Evolutionary conservation across 495 filamentous ascomycete genomes (phyloP), one percentile per base, ranked within the genome.

Genomic region (Aeminium ludgeri): DNA sequence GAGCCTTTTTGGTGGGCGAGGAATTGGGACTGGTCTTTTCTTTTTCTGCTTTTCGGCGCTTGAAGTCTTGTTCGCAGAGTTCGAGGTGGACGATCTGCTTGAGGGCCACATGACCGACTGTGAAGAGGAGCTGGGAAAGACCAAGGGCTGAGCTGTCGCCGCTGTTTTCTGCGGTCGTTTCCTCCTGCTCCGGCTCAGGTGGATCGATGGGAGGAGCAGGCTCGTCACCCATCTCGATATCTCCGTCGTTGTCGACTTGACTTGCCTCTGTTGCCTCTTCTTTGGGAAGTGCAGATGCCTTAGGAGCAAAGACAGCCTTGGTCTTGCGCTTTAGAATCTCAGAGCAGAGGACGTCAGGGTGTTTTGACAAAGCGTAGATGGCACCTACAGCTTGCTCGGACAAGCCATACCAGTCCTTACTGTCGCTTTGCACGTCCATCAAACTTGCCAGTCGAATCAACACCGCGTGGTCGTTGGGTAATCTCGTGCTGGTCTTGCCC

Each of bases 71-170:
- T 55, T 99, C 89, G 59, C 84, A 86, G 1, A 96, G 69, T 49
- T 99, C 89, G n/a, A 99, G 68, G 58, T 99, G 91, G n/a, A 99
- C 89, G 44, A 96, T 99, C 52, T 99, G 89, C 58, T 97, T 97
- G 61, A 97, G 84, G 20, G 87, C 86, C 43, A 95, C 82, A 54
- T 97, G 87, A 4, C 87, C 89, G 38, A 97, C 87, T 38, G 94
- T 76, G 59, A 94, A 99, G 4, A 99, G 68, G 2, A 99, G 69
- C 48, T 95, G 91, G 0, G 87, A 89, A 0, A 99, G 67, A 1
- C 73, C 78, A 23, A 82, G 69, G 3, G 82, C 75, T n/a, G 58
- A 45, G 19, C 44, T 48, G n/a, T n/a, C n/a, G 31, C 52, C 52
- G 15, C 45, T 46, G 6, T 41, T 28, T 10, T 43, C 30, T n/a